Base-by-base conservation (phyloP, 495 filamentous ascomycete species). In the Penicillium nucicola region DNA sequence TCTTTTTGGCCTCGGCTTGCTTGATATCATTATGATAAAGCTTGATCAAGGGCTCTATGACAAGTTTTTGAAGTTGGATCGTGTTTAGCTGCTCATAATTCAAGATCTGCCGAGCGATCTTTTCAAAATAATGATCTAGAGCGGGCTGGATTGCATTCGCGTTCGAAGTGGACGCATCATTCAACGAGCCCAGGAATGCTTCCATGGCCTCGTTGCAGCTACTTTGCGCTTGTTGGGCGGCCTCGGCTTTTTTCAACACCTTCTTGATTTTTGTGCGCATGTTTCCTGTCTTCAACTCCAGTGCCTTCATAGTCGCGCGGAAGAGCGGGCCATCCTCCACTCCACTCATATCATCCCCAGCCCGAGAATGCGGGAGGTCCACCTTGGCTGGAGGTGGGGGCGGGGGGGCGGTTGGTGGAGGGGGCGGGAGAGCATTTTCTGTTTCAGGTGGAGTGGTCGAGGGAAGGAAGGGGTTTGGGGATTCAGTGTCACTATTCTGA, bases 21-120 rank as follows among this genome's bases (percentile, higher is more conserved):
- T 99, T 99, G 74, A 99, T 96, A 55, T 99, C 93, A 48, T 90
- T 77, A 52, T 89, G 86, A 69, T 99, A 99, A 3, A 99, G 77
- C 65, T 88, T 95, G 46, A 81, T 84, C 52, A 99, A 80, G 5
- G 95, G 95, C 23, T 97, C 93, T 49, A 97, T 96, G 57, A 99
- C 88, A 5, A 96, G 81, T 61, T 84, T 92, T 57, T 96, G 92
- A 31, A 99, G 74, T 63, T 96, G 92, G 8, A 70, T 30, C 5
- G 88, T 82, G 62, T 96, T 97, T 43, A 89, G 83, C 54, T 81
- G 81, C 70, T 97, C 92, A 51, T 96, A 97, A 11, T 68, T 60
- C 34, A 96, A 72, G 40, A 99, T 97, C 67, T 97, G 90, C 40
- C 84, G 84, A 10, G 91, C 92, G 51, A 95, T 97, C 61, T 92